Conservation (phyloP, 768 basidiomycete genomes). For the Collybia mongolica region DNA sequence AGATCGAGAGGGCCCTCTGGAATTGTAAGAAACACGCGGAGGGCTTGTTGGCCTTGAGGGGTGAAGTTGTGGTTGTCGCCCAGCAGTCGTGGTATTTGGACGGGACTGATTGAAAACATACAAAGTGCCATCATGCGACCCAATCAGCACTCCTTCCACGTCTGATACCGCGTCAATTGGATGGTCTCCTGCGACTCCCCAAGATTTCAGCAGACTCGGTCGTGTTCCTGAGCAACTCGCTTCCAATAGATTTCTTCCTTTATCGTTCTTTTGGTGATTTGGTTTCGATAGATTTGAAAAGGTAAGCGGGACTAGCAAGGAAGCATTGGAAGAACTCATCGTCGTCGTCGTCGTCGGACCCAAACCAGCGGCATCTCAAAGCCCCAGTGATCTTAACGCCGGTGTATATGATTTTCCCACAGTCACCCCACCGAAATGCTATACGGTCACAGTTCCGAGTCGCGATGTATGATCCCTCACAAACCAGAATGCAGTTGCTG, state of each 20-base stretch:
- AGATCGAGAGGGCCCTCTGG: slow-evolving; percentile 31
- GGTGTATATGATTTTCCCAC: too few relatives aligned
- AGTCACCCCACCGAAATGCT: too few relatives aligned
- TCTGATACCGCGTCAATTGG: slow-evolving; percentile 2
- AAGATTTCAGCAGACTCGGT: slow-evolving; percentile 30
- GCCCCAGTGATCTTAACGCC: too few relatives aligned
- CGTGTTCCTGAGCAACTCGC: slow-evolving; percentile 28
- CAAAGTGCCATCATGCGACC: slow-evolving; percentile 42
- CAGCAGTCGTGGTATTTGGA: slow-evolving; percentile 7
- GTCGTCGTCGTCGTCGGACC: background rate
- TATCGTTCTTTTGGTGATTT: slow-evolving; percentile 7
- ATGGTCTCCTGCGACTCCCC: slow-evolving; percentile 14
- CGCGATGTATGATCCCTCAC: too few relatives aligned
- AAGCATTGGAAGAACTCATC: slow-evolving; percentile 5
- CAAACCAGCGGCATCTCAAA: too few relatives aligned
- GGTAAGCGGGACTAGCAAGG: slow-evolving; percentile 28
- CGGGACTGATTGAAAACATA: slow-evolving; percentile 35
- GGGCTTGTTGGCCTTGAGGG: slow-evolving; percentile 18
- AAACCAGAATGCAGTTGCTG: too few relatives aligned
- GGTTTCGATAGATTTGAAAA: slow-evolving; percentile 23
- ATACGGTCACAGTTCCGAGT: too few relatives aligned
- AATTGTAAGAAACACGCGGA: slow-evolving; percentile 15
- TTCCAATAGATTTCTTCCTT: slow-evolving; percentile 21
- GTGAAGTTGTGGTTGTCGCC: slow-evolving; percentile 8
- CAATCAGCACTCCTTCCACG: slow-evolving; percentile 26